Base-by-base conservation (phyloP, 2,329 filamentous ascomycete species). In the Achaetomium macrosporum region DNA sequence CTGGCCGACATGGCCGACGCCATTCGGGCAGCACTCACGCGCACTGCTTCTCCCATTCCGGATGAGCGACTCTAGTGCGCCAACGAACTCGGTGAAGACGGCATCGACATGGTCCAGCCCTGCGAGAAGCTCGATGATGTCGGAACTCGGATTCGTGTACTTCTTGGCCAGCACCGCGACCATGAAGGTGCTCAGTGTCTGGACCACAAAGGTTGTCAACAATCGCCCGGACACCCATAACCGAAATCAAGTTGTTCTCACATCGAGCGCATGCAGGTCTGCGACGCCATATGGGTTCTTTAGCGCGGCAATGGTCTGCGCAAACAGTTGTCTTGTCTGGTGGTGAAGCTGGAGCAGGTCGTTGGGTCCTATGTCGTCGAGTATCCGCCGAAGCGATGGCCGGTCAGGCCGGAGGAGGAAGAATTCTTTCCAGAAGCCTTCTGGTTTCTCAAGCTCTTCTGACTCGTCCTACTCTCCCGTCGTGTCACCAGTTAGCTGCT, bases 361-460 rank as follows among this genome's bases (percentile, higher is more conserved):
- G 60, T 88, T 84, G 6, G 90, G 81, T 47, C 80, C 78, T 39
- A 93, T 74, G n/a, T 78, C 74, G 58, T 84, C 81, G 56, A 99
- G 74, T 44, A 90, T 79, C 46, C 73, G 74, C 66, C 82, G 80
- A 59, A 99, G 73, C 45, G 83, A 79, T 5, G 76, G 68, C 50
- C 82, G 78, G 66, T 96, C 90, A 19, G 92, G 91, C 58, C 84
- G 84, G 54, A 96, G 77, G 36, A 99, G 79, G 69, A 99, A 99
- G 72, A 99, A 90, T 71, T 96, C 93, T 60, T 83, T 80, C 93
- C 93, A 99, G 73, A 96, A 99, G 41, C 90, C 92, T 56, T 96
- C 90, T 0, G 88, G 81, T 57, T 86, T 86, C 29, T 90, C 85
- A 47, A 75, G 79, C 59, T 85, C 82, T 72, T 87, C 54, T 46